Conservation (phyloP, 768 basidiomycete genomes). For the Calocera viscosa region DNA sequence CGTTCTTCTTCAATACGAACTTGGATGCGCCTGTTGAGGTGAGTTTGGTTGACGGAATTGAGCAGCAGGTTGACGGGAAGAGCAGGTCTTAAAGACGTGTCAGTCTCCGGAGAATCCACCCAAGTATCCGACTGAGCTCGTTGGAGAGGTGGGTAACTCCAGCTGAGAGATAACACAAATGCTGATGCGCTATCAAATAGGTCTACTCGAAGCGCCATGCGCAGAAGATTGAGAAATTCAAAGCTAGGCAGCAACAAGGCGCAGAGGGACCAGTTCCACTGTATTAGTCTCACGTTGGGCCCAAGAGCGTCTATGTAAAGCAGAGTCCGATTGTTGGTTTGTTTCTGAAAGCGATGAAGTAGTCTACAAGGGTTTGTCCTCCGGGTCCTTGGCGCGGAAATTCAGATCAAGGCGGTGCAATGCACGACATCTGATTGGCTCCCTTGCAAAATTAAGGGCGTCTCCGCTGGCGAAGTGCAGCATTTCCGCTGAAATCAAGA, state of each 20-base stretch:
- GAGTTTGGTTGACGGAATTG: not conserved
- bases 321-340: no score
- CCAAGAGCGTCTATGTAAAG: no score
- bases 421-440: no score
- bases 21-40: not conserved
- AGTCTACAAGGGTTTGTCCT: no score
- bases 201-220: not conserved
- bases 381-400: no score
- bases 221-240: slow-evolving; percentile 1
- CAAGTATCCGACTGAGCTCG: not conserved
- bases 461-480: no score
- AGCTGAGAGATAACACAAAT: not conserved
- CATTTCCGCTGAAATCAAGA: no score
- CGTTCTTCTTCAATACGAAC: slow-evolving; percentile 4
- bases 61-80: not conserved
- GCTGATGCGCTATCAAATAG: not conserved
- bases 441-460: no score
- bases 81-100: not conserved
- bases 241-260: not conserved
- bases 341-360: no score
- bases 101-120: not conserved
- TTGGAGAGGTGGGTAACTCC: not conserved
- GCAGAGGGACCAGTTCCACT: not conserved
- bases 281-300: no score
- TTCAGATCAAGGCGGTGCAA: no score